Percentiles rank a stretch among this genome's conserved stretches.
Evolutionary conservation across 2,329 filamentous ascomycete genomes (phyloP).

Genomic region (Neonectria faginata): DNA sequence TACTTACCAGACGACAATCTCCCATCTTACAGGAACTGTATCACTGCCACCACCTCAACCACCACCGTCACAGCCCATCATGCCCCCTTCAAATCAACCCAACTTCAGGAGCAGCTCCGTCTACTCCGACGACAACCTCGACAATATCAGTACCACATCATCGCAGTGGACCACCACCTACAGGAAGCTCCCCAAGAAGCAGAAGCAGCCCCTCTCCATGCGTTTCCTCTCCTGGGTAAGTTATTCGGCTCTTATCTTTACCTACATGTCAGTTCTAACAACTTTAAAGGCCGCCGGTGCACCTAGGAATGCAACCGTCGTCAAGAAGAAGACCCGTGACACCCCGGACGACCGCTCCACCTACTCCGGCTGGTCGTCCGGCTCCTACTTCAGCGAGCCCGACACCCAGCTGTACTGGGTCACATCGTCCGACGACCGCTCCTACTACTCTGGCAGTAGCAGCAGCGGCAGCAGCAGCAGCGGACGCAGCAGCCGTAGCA

Average conservation of each 20-base stretch:
- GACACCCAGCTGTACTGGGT: conserved; percentile 46
- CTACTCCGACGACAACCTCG: conserved; percentile 39
- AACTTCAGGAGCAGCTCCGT: conserved; percentile 29
- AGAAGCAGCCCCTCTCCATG: conserved; percentile 38
- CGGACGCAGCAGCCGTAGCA: conserved; percentile 34
- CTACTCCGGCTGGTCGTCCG: conserved; percentile 36
- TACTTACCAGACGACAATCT: background rate
- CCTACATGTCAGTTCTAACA: background rate
- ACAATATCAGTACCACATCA: conserved; percentile 37
- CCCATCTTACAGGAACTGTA: background rate
- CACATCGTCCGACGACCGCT: conserved; percentile 25
- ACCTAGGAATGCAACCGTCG: conserved; percentile 38
- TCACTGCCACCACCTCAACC: background rate
- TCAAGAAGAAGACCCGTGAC: conserved; percentile 47
- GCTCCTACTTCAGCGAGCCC: conserved; percentile 38
- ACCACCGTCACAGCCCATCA: conserved; percentile 26
- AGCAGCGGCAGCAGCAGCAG: conserved; percentile 36
- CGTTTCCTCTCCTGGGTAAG: conserved; percentile 43
- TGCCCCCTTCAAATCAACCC: conserved; percentile 23
- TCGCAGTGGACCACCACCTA: conserved; percentile 44
- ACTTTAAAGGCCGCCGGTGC: conserved; percentile 36
- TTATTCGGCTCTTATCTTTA: background rate
- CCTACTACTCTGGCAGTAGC: conserved; percentile 32
- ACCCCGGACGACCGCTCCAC: conserved; percentile 40
- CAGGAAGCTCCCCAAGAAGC: conserved; percentile 43